Percentiles rank a stretch among this genome's conserved stretches.
These are phyloP conservation scores for Primulina huaijiensis DNA, from an alignment of 257 asterid species.

Conservation along the genomic window DNA sequence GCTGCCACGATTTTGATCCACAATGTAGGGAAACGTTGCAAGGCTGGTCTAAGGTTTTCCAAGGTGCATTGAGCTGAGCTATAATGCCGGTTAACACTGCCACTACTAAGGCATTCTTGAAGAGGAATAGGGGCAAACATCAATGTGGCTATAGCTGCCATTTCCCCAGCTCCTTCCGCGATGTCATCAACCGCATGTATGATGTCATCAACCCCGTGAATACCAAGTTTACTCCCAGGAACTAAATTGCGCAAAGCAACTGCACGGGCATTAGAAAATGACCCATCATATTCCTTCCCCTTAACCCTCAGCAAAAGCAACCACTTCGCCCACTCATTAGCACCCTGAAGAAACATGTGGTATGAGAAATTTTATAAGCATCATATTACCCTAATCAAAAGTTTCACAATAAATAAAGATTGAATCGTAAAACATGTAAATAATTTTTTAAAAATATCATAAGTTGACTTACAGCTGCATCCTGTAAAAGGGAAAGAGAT, in stretches of 20 bases:
- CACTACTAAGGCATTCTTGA: constrained; percentile 93
- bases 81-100: constrained; percentile 80
- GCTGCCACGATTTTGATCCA: constrained; percentile 81
- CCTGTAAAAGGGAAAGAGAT: constrained; percentile 61
- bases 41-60: constrained; percentile 92
- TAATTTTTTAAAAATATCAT: constrained; percentile 10
- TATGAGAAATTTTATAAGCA: constrained; percentile 15
- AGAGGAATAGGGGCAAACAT: constrained; percentile 87
- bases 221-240: constrained; percentile 59
- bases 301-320: constrained; percentile 78
- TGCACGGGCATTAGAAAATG: constrained; percentile 94
- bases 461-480: constrained; percentile 67
- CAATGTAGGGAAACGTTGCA: constrained; percentile 86
- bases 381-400: constrained; percentile 13
- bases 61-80: constrained; percentile 91
- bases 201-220: constrained; percentile 59
- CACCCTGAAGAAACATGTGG: constrained; percentile 58
- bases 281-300: constrained; percentile 93
- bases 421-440: not conserved
- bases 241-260: constrained; percentile 62
- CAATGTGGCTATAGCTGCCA: constrained; percentile 93
- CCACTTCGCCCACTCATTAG: constrained; percentile 87
- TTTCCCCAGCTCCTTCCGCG: constrained; percentile 98
- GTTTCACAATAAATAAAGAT: not conserved
- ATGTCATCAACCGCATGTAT: constrained; percentile 92